Percentiles rank a stretch among this genome's conserved stretches.
Conservation (phyloP, 2,329 filamentous ascomycete genomes). For the Exophiala spinifera region DNA sequence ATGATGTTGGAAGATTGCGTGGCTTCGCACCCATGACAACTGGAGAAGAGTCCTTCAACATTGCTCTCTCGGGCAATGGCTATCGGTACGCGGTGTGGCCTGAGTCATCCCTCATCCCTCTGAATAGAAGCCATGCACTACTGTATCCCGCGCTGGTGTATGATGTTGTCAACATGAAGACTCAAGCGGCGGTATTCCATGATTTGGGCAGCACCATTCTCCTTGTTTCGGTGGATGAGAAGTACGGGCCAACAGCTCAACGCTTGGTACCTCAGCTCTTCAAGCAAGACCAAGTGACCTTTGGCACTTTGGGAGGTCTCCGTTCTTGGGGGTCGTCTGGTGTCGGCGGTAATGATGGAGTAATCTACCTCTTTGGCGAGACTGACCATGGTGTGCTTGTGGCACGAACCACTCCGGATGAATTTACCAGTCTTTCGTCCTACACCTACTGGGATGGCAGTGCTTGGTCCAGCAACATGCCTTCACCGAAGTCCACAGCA, state of each 20-base stretch:
- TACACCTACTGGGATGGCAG: slow-evolving; percentile 34
- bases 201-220: slow-evolving; percentile 32
- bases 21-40: slow-evolving; percentile 33
- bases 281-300: slow-evolving; percentile 30
- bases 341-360: slow-evolving; percentile 31
- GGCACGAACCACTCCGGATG: slow-evolving; percentile 24
- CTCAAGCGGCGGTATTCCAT: slow-evolving; percentile 30
- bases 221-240: slow-evolving; percentile 29
- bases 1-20: slow-evolving; percentile 33
- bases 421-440: slow-evolving; percentile 24
- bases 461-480: slow-evolving; percentile 28
- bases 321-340: slow-evolving; percentile 33
- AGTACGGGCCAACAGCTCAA: slow-evolving; percentile 31
- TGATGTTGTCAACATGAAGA: slow-evolving; percentile 31
- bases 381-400: slow-evolving; percentile 30
- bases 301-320: slow-evolving; percentile 33
- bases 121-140: slow-evolving; percentile 30
- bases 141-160: slow-evolving; percentile 35
- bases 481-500: slow-evolving; percentile 23
- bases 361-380: slow-evolving; percentile 34
- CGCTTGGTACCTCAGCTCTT: slow-evolving; percentile 32
- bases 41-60: slow-evolving; percentile 34
- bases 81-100: slow-evolving; percentile 36
- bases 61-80: slow-evolving; percentile 32
- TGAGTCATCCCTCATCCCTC: slow-evolving; percentile 33